A percentile compares a stretch with the other conserved stretches of the same genome.
These are phyloP conservation scores for Sorghum bicolor DNA, from an alignment of 176 grass and related monocot species.

Conservation along the genomic window Sorghum_bicolor_NCBIv3 NC_012871.2:75288001-75288500, in stretches of 20 bases:
- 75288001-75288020: background rate
- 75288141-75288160: background rate
- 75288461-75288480: constrained; percentile 62
- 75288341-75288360: constrained; percentile 30
- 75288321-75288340: constrained; percentile 44
- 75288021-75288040: background rate
- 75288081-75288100: background rate
- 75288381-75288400: constrained; percentile 34
- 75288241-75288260: constrained; percentile 23
- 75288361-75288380: constrained; percentile 52
- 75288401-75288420: constrained; percentile 77
- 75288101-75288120: background rate
- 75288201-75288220: constrained; percentile 20
- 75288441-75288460: constrained; percentile 73
- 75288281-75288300: constrained; percentile 59
- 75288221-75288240: constrained; percentile 20
- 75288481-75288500: constrained; percentile 48
- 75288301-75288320: constrained; percentile 39
- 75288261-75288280: constrained; percentile 60
- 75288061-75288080: background rate
- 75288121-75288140: constrained; percentile 13
- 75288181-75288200: background rate
- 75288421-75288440: constrained; percentile 96
- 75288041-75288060: background rate
- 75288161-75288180: background rate